phyloP scores from a whole-genome alignment of 2,329 filamentous ascomycete genomes.

The Podosphaera xanthii region DNA sequence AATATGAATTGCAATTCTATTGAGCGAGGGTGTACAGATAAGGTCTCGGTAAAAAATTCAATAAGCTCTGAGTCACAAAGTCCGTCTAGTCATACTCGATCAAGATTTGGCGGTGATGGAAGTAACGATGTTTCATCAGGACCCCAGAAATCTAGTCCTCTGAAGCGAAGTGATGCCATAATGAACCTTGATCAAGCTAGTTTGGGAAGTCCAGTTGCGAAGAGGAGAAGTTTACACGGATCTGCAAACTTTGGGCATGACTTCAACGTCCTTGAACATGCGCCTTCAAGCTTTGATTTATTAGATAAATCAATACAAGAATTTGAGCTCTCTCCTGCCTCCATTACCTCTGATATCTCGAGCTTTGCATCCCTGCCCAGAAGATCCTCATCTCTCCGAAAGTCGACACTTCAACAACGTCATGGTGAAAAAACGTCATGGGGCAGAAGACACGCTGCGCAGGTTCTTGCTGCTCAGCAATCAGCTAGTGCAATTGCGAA shows the following conservation, averaged over 20 bases:
- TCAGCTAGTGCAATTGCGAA: constrained; percentile 3
- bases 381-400: constrained; percentile 55
- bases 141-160: constrained; percentile 48
- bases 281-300: constrained; percentile 25
- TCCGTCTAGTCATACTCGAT: constrained; percentile 26
- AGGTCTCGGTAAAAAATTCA: constrained; percentile 22
- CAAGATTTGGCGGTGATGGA: constrained; percentile 26
- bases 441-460: constrained; percentile 34
- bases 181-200: constrained; percentile 68
- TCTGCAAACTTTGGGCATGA: constrained; percentile 35
- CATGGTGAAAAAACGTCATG: constrained; percentile 44
- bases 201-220: constrained; percentile 68
- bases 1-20: constrained; percentile 19
- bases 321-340: constrained; percentile 27
- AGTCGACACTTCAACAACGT: constrained; percentile 72
- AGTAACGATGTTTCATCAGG: constrained; percentile 20
- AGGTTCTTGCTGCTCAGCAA: constrained; percentile 16
- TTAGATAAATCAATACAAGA: constrained; percentile 28
- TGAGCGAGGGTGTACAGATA: constrained; percentile 24
- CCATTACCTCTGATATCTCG: constrained; percentile 10
- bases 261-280: constrained; percentile 57
- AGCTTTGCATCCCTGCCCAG: constrained; percentile 31
- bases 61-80: constrained; percentile 27
- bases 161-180: constrained; percentile 77
- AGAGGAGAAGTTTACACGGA: constrained; percentile 70